Base-by-base conservation (phyloP, 108 stramenopile species). In the Cyclostephanos invisitatus region DNA sequence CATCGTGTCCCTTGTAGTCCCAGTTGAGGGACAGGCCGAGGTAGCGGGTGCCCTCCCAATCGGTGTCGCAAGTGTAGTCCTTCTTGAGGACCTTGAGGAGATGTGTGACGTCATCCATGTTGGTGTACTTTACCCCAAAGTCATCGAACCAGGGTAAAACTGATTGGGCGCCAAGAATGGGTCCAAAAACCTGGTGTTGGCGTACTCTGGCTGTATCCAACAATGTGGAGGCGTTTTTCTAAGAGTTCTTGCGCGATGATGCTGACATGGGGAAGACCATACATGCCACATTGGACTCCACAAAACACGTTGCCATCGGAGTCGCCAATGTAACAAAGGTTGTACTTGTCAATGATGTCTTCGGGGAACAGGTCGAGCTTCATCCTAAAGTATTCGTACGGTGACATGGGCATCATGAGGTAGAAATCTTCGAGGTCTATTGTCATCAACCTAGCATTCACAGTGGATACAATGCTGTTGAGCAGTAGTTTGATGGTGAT, bases 371-470 rank as follows among this genome's bases (percentile, higher is more conserved):
- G 29, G 24, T 21, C 15, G 0, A 67, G 14, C 10, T 42, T 67
- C 8, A 73, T 15, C 24, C 53, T 12, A 1, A 51, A 24, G 47
- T 77, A 83, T 69, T 86, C 68, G 61, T n/a, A 75, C 49, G 60
- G 63, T 38, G 25, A 12, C 63, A 86, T 61, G 0, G 76, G 80
- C 0, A 76, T 86, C 35, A 48, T 56, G 25, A 84, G 59, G 58
- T 78, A 83, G 46, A 81, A 81, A 20, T 80, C 68, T 44, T 80
- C 80, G 35, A 80, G 7, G 51, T 84, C 74, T 5, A 49, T 27
- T 1, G 73, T 83, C 65, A 81, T 72, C 48, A 82, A 81, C 11
- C 9, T 40, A 1, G 40, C 40, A 40, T 40, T 40, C 40, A 3
- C 1, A 1, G 40, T 40, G 7, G 40, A 40, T 3, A 40, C 9